Evolutionary conservation across 768 basidiomycete genomes (phyloP), one percentile per base, ranked within the genome.

Genomic region (Fibroporia radiculosa): DNA sequence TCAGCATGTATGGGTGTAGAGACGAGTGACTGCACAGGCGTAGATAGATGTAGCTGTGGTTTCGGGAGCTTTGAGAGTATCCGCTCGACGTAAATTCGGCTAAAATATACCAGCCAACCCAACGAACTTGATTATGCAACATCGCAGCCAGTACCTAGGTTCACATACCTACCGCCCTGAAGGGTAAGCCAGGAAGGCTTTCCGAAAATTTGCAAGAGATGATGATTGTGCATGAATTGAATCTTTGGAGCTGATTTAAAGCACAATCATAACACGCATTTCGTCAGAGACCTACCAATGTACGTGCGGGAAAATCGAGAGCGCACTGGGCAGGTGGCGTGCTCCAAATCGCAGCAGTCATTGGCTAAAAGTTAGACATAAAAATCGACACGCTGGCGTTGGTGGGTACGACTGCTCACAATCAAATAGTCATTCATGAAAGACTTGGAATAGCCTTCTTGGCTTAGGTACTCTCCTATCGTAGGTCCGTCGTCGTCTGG

Each of bases 321-420:
- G 75, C 71, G 50, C 82, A 84, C 54, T 75, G 74, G 49, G 80
- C 78, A 7, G 85, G 79, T 0, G 83, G 80, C 0, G 82, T 86
- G 35, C 78, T 84, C 85, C 85, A 89, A 31, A 89, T 79, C 2
- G 82, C 80, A 1, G 83, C 84, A 6, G 82, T 84, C 82, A 89
- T 82, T 0, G 84, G 84, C 84, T 55, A 14, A 4, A 42, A 6
- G 24, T 32, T 8, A 36, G 26, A 18, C 25, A 12, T 2, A 8
- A 24, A 18, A 6, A 22, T 4, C 20, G 6, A n/a, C n/a, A n/a
- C n/a, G 8, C 29, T 31, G 16, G 26, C 7, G 19, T 12, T 36
- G 35, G 35, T 11, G n/a, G 29, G 29, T 31, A 31, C n/a, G 11
- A n/a, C 1, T 14, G 57, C 78, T 59, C 53, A 83, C 84, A 47